Percentiles rank a stretch among this genome's conserved stretches.
These are phyloP conservation scores for Wickerhamomyces hampshirensis DNA, from an alignment of 805 yeast genomes.

Conservation along the genomic window DNA sequence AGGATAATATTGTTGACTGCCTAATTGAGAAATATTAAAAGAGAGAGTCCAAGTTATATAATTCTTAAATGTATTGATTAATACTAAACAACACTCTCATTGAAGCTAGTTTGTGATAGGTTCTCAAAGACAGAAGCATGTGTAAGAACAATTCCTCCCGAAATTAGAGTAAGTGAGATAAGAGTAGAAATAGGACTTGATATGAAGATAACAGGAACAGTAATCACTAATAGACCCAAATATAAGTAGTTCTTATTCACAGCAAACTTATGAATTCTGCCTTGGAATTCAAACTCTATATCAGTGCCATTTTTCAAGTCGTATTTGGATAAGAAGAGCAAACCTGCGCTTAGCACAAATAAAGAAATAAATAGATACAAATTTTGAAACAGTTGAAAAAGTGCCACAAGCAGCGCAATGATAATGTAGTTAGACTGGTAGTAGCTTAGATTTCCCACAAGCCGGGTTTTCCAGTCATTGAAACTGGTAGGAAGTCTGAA, in stretches of 20 bases:
- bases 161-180: slow-evolving; percentile 6
- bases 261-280: background rate
- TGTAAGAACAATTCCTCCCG: slow-evolving; percentile 11
- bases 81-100: slow-evolving; percentile 16
- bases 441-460: slow-evolving; percentile 13
- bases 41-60: no score
- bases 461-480: slow-evolving; percentile 11
- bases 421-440: slow-evolving; percentile 23
- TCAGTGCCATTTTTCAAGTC: slow-evolving; percentile 4
- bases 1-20: no score
- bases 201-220: slow-evolving; percentile 17
- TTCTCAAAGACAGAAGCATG: slow-evolving; percentile 13
- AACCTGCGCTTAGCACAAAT: slow-evolving; percentile 6
- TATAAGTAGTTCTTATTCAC: slow-evolving; percentile 17
- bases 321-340: slow-evolving; percentile 6
- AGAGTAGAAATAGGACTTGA: slow-evolving; percentile 17
- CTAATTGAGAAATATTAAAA: no score
- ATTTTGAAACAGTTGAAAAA: slow-evolving; percentile 17
- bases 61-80: background rate
- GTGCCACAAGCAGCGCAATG: slow-evolving; percentile 9
- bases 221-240: slow-evolving; percentile 6
- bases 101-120: slow-evolving; percentile 20
- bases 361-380: slow-evolving; percentile 14
- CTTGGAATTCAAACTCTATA: slow-evolving; percentile 4
- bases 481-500: slow-evolving; percentile 10